Evolutionary conservation across 768 basidiomycete species (phyloP).

Genomic region (Podaxis sp.): DNA sequence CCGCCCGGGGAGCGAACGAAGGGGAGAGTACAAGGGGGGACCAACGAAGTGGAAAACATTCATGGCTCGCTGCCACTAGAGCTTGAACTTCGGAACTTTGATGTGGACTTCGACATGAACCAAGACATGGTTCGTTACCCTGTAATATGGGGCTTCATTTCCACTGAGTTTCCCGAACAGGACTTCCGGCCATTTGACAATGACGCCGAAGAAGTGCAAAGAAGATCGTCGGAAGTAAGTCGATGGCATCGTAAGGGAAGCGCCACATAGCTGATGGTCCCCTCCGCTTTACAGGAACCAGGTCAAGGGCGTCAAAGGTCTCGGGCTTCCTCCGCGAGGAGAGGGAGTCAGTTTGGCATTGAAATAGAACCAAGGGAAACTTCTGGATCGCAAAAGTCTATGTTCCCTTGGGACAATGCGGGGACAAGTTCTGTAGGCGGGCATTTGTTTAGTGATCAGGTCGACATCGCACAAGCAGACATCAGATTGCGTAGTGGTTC

Average conservation of each 20-base stretch:
- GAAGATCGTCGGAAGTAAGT: constrained; percentile 17
- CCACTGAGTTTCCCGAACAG: neutral
- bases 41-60: neutral
- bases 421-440: constrained; percentile 60
- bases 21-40: neutral
- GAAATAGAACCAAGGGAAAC: constrained; percentile 34
- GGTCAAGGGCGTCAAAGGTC: constrained; percentile 79
- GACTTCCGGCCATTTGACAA: neutral
- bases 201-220: neutral
- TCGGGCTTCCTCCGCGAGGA: constrained; percentile 46
- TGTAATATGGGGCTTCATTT: neutral
- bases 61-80: neutral
- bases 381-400: constrained; percentile 53
- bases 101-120: neutral
- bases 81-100: neutral
- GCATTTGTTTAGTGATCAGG: constrained; percentile 44
- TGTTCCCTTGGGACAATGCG: constrained; percentile 86
- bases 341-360: constrained; percentile 42
- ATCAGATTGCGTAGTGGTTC: constrained; percentile 50
- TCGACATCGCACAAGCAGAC: constrained; percentile 28
- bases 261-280: neutral
- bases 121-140: constrained; percentile 3
- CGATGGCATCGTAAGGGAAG: constrained; percentile 23
- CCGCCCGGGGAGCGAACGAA: neutral
- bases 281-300: constrained; percentile 54